Percentiles rank a stretch among this genome's conserved stretches.
Conservation (phyloP, 805 yeast species). For the Starmerella bacillaris region DNA sequence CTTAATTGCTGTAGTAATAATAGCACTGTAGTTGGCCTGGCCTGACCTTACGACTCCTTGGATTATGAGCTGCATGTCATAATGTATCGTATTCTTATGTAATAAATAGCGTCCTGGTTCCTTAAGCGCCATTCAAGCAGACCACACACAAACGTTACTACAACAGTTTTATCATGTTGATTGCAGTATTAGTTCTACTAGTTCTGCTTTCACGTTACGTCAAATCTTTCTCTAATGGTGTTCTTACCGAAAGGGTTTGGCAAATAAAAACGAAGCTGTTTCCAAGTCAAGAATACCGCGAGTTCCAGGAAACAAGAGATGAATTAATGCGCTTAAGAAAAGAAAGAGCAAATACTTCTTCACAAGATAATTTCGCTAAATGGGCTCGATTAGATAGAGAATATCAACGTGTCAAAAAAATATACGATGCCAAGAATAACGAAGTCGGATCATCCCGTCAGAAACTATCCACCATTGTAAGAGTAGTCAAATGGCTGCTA, state of each 20-base stretch:
- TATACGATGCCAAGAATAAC: conserved; percentile 29
- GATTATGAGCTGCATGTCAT: too few species aligned
- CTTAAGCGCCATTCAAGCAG: too few species aligned
- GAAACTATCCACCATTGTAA: conserved; percentile 23
- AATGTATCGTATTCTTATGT: too few species aligned
- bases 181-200: conserved; percentile 12
- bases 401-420: conserved; percentile 37
- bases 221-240: conserved; percentile 15
- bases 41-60: too few species aligned
- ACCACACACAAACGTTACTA: neutral
- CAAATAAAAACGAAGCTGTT: conserved; percentile 22
- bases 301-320: conserved; percentile 23
- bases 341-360: conserved; percentile 45
- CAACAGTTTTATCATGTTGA: conserved; percentile 2
- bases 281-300: conserved; percentile 23
- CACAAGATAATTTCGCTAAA: conserved; percentile 86
- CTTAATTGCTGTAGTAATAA: too few species aligned
- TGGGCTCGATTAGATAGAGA: conserved; percentile 86
- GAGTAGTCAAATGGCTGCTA: conserved; percentile 23
- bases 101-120: too few species aligned
- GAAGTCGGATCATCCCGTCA: conserved; percentile 26
- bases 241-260: conserved; percentile 27
- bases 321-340: conserved; percentile 33
- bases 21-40: too few species aligned
- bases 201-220: conserved; percentile 11